These are phyloP conservation scores for Arctium minus DNA, from an alignment of 129 eudicot genomes.

Conservation along the genomic window DNA sequence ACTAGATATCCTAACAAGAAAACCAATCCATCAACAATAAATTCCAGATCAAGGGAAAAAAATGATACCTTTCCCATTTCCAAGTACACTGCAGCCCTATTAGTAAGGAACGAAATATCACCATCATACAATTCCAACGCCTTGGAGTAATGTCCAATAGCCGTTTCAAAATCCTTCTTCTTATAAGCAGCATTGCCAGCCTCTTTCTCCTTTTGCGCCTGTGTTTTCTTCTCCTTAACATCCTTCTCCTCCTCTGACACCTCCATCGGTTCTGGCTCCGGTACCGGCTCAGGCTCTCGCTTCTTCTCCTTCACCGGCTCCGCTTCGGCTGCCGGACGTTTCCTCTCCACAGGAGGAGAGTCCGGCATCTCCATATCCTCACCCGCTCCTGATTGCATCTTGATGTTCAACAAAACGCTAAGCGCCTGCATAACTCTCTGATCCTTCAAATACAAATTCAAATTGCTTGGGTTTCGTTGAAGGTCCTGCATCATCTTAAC, in stretches of 20 bases:
- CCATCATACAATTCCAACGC: slow-evolving; percentile 81
- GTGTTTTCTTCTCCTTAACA: slow-evolving; percentile 51
- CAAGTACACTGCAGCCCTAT: slow-evolving; percentile 90
- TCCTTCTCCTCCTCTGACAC: slow-evolving; percentile 64
- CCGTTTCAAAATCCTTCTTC: slow-evolving; percentile 89
- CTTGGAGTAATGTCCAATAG: slow-evolving; percentile 56
- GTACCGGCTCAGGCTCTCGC: slow-evolving; percentile 39
- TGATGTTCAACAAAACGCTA: slow-evolving; percentile 71
- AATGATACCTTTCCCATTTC: slow-evolving; percentile 91
- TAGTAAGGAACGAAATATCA: slow-evolving; percentile 82
- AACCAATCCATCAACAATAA: neutral
- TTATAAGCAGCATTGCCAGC: slow-evolving; percentile 93
- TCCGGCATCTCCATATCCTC: slow-evolving; percentile 52
- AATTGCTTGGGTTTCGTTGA: slow-evolving; percentile 67
- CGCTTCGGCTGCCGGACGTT: slow-evolving; percentile 45
- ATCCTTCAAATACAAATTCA: slow-evolving; percentile 87
- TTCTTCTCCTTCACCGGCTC: slow-evolving; percentile 66
- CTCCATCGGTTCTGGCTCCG: slow-evolving; percentile 49
- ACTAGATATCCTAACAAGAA: neutral
- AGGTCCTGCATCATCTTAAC: slow-evolving; percentile 82
- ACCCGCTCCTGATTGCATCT: slow-evolving; percentile 31
- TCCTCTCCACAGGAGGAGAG: slow-evolving; percentile 33
- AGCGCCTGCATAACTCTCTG: slow-evolving; percentile 96
- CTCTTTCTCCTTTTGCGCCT: slow-evolving; percentile 84
- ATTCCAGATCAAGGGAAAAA: neutral